Evolutionary conservation across 495 filamentous ascomycete species (phyloP), one percentile per base, ranked within the genome.

Genomic region (Bryoglossum gracile): DNA sequence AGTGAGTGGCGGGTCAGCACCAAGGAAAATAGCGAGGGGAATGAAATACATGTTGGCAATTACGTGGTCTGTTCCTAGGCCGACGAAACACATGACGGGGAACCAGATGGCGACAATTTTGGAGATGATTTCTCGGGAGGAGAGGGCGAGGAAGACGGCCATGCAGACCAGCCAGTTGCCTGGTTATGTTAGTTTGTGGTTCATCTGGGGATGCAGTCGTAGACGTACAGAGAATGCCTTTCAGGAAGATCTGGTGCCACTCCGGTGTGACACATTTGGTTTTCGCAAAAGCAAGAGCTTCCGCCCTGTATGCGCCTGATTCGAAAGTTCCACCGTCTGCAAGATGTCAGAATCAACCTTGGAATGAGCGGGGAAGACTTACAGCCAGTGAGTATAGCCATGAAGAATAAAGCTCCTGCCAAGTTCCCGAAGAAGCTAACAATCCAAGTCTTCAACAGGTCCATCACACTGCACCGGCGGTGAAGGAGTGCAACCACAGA

Each of bases 11-110:
- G 56, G 61, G 0, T 77, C 75, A 0, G 77, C 66, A 0, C 63
- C 65, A 0, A 76, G 52, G 61, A 70, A 82, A 22, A 83, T 77
- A 6, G 62, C 73, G 55, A 76, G 59, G 8, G 78, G 77, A 28
- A 82, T 73, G 54, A 81, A 80, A 28, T 77, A 80, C 76, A 81
- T 82, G 54, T 81, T 82, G 35, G 77, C 78, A 22, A 82, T 74
- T 36, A 81, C 77, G 61, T 82, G 79, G 32, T 82, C 78, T 4
- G 81, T 68, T 0, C 73, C 75, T 4, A 83, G 64, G 8, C 67
- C 71, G 13, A 80, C 77, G 53, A 81, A 83, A 8, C 71, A 72
- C 43, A 80, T 78, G 17, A 76, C 77, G 0, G 78, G 78, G 62
- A 70, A 78, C 78, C 80, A 82, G 60, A 83, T 81, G n/a, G 73